Percentiles rank a stretch among this genome's conserved stretches.
These are phyloP conservation scores for Mangifera indica DNA, from an alignment of 345 rosid species.

Conservation along the genomic window DNA sequence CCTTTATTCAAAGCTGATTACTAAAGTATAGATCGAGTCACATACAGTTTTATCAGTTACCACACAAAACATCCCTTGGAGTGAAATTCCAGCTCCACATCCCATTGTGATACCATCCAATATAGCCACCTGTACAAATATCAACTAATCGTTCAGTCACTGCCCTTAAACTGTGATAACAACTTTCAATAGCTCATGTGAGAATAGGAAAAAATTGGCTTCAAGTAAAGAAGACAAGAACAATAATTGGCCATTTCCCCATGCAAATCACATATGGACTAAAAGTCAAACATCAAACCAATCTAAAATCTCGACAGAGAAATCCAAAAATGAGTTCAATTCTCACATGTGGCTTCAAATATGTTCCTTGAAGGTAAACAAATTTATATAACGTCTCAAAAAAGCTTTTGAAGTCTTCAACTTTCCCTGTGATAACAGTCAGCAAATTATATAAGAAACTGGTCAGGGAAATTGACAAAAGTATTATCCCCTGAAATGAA, in stretches of 20 bases:
- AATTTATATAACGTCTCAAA: conserved; percentile 64
- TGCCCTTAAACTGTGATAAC: background rate
- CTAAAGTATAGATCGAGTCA: conserved; percentile 24
- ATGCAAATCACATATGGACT: background rate
- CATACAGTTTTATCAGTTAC: conserved; percentile 82
- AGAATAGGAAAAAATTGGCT: background rate
- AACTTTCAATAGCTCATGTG: background rate
- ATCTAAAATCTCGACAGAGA: conserved; percentile 17
- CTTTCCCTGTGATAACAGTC: conserved; percentile 43
- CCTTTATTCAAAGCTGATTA: background rate
- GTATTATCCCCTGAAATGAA: background rate
- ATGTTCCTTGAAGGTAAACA: conserved; percentile 87
- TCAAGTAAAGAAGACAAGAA: background rate
- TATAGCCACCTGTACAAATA: conserved; percentile 63
- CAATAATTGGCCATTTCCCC: background rate
- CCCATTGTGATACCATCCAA: conserved; percentile 77
- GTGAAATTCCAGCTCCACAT: conserved; percentile 73
- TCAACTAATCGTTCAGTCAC: conserved; percentile 6
- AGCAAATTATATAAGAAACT: conserved; percentile 21
- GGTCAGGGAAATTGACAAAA: conserved; percentile 10
- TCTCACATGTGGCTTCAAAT: conserved; percentile 84
- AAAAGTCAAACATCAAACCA: conserved; percentile 8
- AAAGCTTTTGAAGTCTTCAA: conserved; percentile 68
- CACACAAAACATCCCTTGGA: conserved; percentile 74
- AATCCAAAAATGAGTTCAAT: conserved; percentile 15